These are phyloP conservation scores for Phytophthora podocarpi DNA, from an alignment of 352 stramenopile species.

Conservation along the genomic window DNA sequence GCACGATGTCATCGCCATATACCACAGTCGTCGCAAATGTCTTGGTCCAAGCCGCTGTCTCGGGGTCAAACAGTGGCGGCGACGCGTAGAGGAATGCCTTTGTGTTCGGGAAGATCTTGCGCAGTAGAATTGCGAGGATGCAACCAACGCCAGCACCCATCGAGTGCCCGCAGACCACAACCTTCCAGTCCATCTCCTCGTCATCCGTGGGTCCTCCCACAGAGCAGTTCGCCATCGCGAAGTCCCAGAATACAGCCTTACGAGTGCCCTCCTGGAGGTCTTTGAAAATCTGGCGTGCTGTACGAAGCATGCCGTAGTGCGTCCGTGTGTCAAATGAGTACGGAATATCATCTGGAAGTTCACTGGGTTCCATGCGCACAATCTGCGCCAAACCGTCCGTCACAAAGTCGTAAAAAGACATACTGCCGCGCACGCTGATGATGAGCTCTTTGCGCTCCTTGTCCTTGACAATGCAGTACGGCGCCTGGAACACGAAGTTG, in stretches of 20 bases:
- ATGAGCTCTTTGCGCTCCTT: constrained; percentile 64
- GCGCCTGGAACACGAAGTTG: constrained; percentile 80
- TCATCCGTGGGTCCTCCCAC: constrained; percentile 9
- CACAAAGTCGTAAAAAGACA: constrained; percentile 83
- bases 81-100: constrained; percentile 70
- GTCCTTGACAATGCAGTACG: constrained; percentile 81
- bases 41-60: constrained; percentile 63
- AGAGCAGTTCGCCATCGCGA: constrained; percentile 58
- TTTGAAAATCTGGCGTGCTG: constrained; percentile 61
- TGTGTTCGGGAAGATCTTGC: constrained; percentile 56
- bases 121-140: constrained; percentile 70
- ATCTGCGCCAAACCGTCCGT: constrained; percentile 76
- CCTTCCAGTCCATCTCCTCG: constrained; percentile 48
- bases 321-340: constrained; percentile 53
- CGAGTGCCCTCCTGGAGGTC: constrained; percentile 64
- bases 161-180: constrained; percentile 84
- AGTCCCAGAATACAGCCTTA: constrained; percentile 71
- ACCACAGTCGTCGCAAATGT: constrained; percentile 70
- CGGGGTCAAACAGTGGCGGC: constrained; percentile 67
- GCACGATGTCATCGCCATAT: constrained; percentile 77
- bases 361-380: constrained; percentile 57
- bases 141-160: constrained; percentile 80
- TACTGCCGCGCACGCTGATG: constrained; percentile 72
- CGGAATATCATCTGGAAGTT: constrained; percentile 60
- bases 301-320: constrained; percentile 78